A percentile compares a stretch with the other conserved stretches of the same genome.
phyloP scores from a whole-genome alignment of 129 eudicot species.

The Apium graveolens region DNA sequence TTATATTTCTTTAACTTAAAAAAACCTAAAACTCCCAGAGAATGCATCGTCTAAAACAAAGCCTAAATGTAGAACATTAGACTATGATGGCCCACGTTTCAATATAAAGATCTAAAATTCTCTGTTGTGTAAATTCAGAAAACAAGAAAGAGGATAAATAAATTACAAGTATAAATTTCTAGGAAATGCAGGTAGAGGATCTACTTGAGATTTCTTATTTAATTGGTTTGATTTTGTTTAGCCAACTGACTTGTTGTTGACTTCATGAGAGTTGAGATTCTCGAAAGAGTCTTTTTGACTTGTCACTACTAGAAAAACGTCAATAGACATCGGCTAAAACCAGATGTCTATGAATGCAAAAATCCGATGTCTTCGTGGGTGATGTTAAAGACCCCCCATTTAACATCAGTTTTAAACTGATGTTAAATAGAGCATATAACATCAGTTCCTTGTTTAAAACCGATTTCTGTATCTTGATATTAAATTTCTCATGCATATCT shows the following conservation, averaged over 20 bases:
- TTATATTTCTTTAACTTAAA: conserved; percentile 35
- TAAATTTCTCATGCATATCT: too few species aligned
- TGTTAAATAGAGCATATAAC: too few species aligned
- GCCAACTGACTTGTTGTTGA: conserved; percentile 96
- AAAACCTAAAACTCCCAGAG: conserved; percentile 33
- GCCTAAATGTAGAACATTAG: neutral
- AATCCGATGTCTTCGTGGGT: too few species aligned
- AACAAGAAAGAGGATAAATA: neutral
- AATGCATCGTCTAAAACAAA: conserved; percentile 5
- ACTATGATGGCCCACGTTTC: neutral
- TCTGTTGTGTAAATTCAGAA: neutral
- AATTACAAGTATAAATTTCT: neutral
- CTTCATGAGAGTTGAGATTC: conserved; percentile 89
- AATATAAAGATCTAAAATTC: neutral
- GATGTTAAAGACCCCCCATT: too few species aligned
- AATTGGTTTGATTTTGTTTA: conserved; percentile 59
- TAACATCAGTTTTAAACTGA: too few species aligned
- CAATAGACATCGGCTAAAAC: too few species aligned
- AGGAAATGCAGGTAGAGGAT: conserved; percentile 1
- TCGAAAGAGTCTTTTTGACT: conserved; percentile 49
- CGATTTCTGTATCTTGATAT: too few species aligned
- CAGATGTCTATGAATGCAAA: too few species aligned
- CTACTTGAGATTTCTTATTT: conserved; percentile 46
- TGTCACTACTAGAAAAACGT: too few species aligned
- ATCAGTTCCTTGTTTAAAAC: too few species aligned